Evolutionary conservation across 192 early-diverging fungal genomes (phyloP), one percentile per base, ranked within the genome.

Genomic region (Entomortierella lignicola): DNA sequence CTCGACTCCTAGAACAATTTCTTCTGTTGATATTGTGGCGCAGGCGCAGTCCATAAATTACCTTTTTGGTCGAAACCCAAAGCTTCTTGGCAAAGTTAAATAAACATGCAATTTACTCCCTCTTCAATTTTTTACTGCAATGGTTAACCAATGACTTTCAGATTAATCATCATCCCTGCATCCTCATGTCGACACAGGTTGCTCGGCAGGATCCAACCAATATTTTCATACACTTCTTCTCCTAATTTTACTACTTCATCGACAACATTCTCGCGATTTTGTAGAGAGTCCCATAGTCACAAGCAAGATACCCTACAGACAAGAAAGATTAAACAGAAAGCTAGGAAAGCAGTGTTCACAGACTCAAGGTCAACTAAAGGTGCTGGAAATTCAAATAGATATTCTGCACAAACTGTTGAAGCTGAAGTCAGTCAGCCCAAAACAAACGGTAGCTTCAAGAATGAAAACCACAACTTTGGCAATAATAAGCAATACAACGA

Each of bases 221-320:
- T 6, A 20, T 20, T 20, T 15, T 12, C 44, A 5, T 20, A 20
- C 44, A 47, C 44, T 20, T 23, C 30, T 17, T n/a, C 21, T 31
- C 25, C 23, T n/a, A 23, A 4, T 23, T 43, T 59, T 26, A 51
- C 67, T 0, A 69, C 66, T 47, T 66, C 64, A 15, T 26, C 64
- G 8, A 48, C 39, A n/a, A 5, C 55, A 7, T 34, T 21, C 3
- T 56, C 64, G 5, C 42, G 59, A 13, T 31, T 20, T 18, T 37
- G 62, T 3, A 44, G 31, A 41, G 2, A n/a, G 6, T 37, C 65
- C 2, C 66, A 56, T 1, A 39, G 30, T 23, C 18, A 60, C 39
- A 37, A 18, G 48, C 42, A 60, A 13, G 67, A 43, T 4, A n/a
- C 6, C 5, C n/a, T 26, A 50, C 34, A 42, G 0, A 43, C 41